Conservation (phyloP, 371 early-diverging fungal genomes). For the Mucor sp. region DNA sequence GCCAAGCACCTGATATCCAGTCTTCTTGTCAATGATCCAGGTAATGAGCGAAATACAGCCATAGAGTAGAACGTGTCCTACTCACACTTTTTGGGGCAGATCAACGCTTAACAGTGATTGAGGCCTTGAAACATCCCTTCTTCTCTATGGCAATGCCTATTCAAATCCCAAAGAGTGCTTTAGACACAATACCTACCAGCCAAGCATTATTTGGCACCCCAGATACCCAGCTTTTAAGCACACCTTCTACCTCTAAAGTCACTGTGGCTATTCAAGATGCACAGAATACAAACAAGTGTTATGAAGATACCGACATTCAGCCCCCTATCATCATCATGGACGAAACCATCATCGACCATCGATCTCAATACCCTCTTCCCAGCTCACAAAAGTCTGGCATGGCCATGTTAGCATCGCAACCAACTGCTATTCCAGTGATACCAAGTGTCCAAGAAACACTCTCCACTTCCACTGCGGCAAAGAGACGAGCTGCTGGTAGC, state of each 20-base stretch:
- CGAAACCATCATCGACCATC: slow-evolving; percentile 9
- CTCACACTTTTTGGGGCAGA: background rate
- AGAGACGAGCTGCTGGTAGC: background rate
- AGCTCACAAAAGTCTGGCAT: background rate
- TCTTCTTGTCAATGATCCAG: slow-evolving; percentile 82
- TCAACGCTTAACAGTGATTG: slow-evolving; percentile 13
- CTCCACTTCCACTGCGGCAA: background rate
- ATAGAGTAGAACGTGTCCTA: no score
- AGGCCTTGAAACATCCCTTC: slow-evolving; percentile 21
- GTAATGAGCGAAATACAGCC: slow-evolving; percentile 23
- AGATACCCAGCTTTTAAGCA: background rate
- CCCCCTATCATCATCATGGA: slow-evolving; percentile 11
- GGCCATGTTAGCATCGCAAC: background rate
- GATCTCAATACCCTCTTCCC: slow-evolving; percentile 18
- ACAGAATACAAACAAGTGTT: background rate
- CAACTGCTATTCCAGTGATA: background rate
- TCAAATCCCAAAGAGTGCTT: slow-evolving; percentile 11
- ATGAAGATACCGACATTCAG: slow-evolving; percentile 4
- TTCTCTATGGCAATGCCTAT: slow-evolving; percentile 17
- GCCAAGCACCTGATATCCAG: slow-evolving; percentile 79
- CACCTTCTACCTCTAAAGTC: slow-evolving; percentile 6
- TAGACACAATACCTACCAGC: slow-evolving; percentile 2
- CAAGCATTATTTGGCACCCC: background rate
- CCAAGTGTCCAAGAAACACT: background rate
- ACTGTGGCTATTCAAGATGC: slow-evolving; percentile 5